These are phyloP conservation scores for Nakazawaea wyomingensis DNA, from an alignment of 805 yeast genomes.

Conservation along the genomic window DNA sequence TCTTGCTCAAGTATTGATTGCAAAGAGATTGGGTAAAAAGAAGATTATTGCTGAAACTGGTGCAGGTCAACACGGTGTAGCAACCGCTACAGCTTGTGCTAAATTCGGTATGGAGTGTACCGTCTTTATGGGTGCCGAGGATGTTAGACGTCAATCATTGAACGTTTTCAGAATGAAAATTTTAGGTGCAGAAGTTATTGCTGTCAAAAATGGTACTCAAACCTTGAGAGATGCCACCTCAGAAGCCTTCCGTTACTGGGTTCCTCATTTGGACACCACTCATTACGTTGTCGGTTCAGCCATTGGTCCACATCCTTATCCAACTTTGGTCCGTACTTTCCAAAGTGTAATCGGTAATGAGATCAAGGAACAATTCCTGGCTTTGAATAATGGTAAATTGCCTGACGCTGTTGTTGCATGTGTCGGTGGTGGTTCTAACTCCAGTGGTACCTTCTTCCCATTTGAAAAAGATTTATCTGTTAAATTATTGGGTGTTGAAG, in stretches of 20 bases:
- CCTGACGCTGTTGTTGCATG: conserved; percentile 97
- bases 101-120: conserved; percentile 90
- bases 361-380: conserved; percentile 84
- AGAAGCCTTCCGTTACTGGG: conserved; percentile 97
- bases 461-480: conserved; percentile 80
- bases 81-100: conserved; percentile 90
- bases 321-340: conserved; percentile 96
- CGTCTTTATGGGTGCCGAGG: conserved; percentile 99
- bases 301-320: conserved; percentile 99
- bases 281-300: conserved; percentile 98
- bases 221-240: conserved; percentile 97
- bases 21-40: conserved; percentile 71
- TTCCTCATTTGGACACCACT: conserved; percentile 75
- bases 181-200: conserved; percentile 90
- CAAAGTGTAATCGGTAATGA: conserved; percentile 96
- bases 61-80: conserved; percentile 93
- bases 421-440: conserved; percentile 99
- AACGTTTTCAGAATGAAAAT: conserved; percentile 97
- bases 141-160: conserved; percentile 95
- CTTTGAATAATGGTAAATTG: conserved; percentile 70
- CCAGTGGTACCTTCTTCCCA: conserved; percentile 93
- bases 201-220: conserved; percentile 91
- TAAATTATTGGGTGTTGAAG: conserved; percentile 88
- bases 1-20: conserved; percentile 73
- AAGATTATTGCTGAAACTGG: conserved; percentile 86